These are phyloP conservation scores for Elsinoe batatas DNA, from an alignment of 2,329 filamentous ascomycete species.

Conservation along the genomic window DNA sequence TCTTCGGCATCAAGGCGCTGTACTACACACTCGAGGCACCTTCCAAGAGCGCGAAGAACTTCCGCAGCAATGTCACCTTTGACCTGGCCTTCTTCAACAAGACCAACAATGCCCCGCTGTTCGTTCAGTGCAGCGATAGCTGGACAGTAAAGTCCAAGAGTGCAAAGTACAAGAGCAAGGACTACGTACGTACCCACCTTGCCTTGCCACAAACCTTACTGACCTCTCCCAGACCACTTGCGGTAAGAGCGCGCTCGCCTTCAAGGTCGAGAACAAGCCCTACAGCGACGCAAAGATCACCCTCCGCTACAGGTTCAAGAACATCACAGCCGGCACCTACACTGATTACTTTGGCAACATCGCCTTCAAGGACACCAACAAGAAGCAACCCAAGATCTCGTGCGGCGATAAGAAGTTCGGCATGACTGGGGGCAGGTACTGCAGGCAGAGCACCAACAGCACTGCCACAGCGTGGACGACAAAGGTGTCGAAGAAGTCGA, in stretches of 20 bases:
- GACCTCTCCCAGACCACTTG: neutral
- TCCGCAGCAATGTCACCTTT: conserved; percentile 1
- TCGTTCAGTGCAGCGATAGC: neutral
- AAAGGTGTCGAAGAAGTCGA: neutral
- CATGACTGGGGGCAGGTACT: neutral
- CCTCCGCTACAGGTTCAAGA: neutral
- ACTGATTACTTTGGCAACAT: neutral
- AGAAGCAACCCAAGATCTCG: neutral
- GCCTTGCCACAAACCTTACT: neutral
- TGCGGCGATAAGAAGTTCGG: neutral
- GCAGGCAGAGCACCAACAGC: neutral
- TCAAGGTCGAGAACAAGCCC: neutral
- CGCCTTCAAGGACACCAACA: conserved; percentile 6
- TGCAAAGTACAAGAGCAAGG: neutral
- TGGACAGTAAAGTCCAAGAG: conserved; percentile 5
- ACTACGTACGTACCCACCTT: neutral
- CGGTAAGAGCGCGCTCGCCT: neutral
- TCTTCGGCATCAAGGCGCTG: neutral
- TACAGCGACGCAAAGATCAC: neutral
- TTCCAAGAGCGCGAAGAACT: neutral
- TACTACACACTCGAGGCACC: conserved; percentile 4
- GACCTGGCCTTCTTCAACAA: neutral
- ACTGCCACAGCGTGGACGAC: neutral
- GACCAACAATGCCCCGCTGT: neutral
- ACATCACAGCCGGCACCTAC: neutral